A percentile compares a stretch with the other conserved stretches of the same genome.
Evolutionary conservation across 2,329 filamentous ascomycete species (phyloP).

Genomic region (Pseudopyricularia javanii): DNA sequence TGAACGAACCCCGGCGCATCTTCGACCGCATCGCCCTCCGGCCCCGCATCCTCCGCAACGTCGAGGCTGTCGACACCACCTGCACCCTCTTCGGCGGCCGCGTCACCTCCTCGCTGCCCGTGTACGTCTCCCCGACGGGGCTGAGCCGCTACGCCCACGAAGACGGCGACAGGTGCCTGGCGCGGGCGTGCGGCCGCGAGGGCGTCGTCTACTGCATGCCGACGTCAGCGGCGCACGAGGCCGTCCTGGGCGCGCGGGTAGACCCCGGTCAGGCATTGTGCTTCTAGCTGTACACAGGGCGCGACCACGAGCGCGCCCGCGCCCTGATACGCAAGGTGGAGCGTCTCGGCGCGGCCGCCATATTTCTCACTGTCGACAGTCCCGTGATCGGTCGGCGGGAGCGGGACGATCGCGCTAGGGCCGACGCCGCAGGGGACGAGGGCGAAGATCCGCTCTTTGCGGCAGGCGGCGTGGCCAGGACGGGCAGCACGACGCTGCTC

Average conservation of each 20-base stretch:
- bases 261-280: conserved; percentile 3
- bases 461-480: conserved; percentile 30
- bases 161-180: conserved; percentile 5
- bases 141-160: conserved; percentile 5
- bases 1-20: conserved; percentile 31
- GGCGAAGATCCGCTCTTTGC: conserved; percentile 27
- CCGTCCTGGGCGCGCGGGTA: not conserved
- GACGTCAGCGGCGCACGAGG: conserved; percentile 4
- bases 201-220: conserved; percentile 7
- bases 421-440: conserved; percentile 7
- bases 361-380: conserved; percentile 30
- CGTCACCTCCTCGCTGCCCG: conserved; percentile 4
- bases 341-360: conserved; percentile 5
- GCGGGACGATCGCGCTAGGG: conserved; percentile 7
- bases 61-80: conserved; percentile 12
- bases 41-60: conserved; percentile 34
- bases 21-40: conserved; percentile 37
- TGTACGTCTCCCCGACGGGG: conserved; percentile 7
- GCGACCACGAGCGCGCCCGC: not conserved
- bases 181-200: conserved; percentile 6
- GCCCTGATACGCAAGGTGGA: conserved; percentile 5
- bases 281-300: conserved; percentile 7
- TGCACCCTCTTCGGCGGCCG: conserved; percentile 7
- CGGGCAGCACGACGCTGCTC: conserved; percentile 29
- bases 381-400: conserved; percentile 27